phyloP scores from a whole-genome alignment of 225 moss, liverwort and hornwort genomes.

The Polytrichum formosum region DNA sequence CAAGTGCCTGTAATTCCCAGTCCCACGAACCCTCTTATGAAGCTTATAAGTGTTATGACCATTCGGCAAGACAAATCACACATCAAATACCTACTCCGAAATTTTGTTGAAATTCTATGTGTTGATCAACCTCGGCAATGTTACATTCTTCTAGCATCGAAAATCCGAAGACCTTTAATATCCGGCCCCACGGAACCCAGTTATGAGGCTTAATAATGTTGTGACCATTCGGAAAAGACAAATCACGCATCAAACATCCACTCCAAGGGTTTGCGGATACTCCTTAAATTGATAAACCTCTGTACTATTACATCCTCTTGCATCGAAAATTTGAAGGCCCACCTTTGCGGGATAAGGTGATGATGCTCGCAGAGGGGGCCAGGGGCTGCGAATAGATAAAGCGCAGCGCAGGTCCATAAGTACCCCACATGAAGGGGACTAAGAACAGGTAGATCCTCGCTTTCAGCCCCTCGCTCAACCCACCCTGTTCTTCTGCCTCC shows the following conservation, averaged over 20 bases:
- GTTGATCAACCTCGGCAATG: too few relatives aligned
- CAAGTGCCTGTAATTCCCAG: too few relatives aligned
- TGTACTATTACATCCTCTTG: background rate
- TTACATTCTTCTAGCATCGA: too few relatives aligned
- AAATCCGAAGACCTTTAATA: too few relatives aligned
- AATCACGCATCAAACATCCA: background rate
- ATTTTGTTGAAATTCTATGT: too few relatives aligned
- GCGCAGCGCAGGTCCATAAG: slow-evolving; percentile 57
- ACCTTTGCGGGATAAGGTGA: slow-evolving; percentile 64
- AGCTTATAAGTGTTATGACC: too few relatives aligned
- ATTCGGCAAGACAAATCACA: too few relatives aligned
- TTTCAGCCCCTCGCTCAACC: slow-evolving; percentile 20
- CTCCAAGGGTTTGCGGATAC: background rate
- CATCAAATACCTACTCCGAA: too few relatives aligned
- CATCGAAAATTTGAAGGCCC: background rate
- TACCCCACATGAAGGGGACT: slow-evolving; percentile 63
- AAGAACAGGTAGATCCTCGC: slow-evolving; percentile 42
- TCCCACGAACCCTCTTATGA: too few relatives aligned
- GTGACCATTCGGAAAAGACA: too few relatives aligned
- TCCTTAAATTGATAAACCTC: background rate
- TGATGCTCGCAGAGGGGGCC: slow-evolving; percentile 54
- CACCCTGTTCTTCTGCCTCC: slow-evolving; percentile 4
- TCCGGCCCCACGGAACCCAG: too few relatives aligned
- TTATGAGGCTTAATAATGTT: too few relatives aligned
- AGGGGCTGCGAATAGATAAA: slow-evolving; percentile 62